phyloP scores from a whole-genome alignment of 2,329 filamentous ascomycete genomes.

The Colletotrichum destructivum region DNA sequence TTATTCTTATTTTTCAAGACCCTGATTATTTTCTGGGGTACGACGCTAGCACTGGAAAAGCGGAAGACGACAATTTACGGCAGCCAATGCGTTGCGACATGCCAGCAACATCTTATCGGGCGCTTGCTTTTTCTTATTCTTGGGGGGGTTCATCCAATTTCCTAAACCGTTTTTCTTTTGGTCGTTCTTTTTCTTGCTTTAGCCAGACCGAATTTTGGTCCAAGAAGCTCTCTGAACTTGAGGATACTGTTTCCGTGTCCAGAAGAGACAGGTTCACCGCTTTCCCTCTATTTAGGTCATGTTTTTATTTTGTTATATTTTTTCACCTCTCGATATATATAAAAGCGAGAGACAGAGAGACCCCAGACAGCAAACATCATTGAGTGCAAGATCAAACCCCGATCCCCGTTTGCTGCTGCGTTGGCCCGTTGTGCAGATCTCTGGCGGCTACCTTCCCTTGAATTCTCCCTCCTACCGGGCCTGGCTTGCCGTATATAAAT shows the following conservation, averaged over 20 bases:
- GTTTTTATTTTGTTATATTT: too few relatives aligned
- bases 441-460: background rate
- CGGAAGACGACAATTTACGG: conserved; percentile 1
- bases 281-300: background rate
- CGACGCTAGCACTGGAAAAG: background rate
- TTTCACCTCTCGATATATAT: background rate
- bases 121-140: conserved; percentile 17
- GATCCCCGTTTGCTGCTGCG: conserved; percentile 13
- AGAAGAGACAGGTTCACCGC: conserved; percentile 25
- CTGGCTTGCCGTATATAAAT: conserved; percentile 13
- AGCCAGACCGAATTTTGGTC: background rate
- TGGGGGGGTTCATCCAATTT: background rate
- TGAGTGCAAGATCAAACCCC: background rate
- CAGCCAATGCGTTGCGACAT: conserved; percentile 16
- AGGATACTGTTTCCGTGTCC: conserved; percentile 5
- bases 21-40: background rate
- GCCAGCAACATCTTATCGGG: conserved; percentile 17
- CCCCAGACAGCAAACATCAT: conserved; percentile 18
- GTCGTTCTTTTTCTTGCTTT: background rate
- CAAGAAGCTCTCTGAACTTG: background rate
- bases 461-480: background rate
- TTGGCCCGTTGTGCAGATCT: conserved; percentile 5
- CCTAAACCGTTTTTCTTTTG: background rate
- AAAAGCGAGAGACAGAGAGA: background rate
- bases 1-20: background rate